A percentile compares a stretch with the other conserved stretches of the same genome.
These are phyloP conservation scores for Santalum album DNA, from an alignment of 164 flowering plant species.

Conservation along the genomic window DNA sequence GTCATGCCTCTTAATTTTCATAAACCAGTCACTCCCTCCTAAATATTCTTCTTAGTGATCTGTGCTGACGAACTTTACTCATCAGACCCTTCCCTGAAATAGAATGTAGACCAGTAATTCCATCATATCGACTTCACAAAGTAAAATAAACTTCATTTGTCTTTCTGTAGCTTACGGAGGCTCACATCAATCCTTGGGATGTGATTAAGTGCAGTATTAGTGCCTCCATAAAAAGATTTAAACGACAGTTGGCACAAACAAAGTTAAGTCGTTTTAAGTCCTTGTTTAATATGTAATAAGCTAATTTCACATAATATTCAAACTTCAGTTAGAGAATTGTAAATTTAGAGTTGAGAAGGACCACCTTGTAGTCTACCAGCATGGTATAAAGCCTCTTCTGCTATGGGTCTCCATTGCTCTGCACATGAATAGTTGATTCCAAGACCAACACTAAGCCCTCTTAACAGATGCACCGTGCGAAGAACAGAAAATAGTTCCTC, in stretches of 20 bases:
- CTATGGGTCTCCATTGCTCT: slow-evolving; percentile 89
- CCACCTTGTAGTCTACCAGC: slow-evolving; percentile 70
- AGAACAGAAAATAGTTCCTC: slow-evolving; percentile 92
- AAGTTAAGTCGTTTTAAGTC: too few species aligned
- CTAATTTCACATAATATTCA: background rate
- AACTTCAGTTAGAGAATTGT: background rate
- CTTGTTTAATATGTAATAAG: too few species aligned
- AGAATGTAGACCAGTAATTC: background rate
- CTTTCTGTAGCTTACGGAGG: too few species aligned
- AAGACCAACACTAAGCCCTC: slow-evolving; percentile 92
- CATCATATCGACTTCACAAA: too few species aligned
- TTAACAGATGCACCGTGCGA: slow-evolving; percentile 73
- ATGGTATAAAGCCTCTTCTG: slow-evolving; percentile 65
- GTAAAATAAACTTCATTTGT: too few species aligned
- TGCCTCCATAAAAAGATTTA: too few species aligned
- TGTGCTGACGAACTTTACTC: slow-evolving; percentile 16
- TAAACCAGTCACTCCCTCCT: slow-evolving; percentile 15
- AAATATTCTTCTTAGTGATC: slow-evolving; percentile 25
- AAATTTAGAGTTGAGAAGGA: slow-evolving; percentile 2
- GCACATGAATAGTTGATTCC: slow-evolving; percentile 88
- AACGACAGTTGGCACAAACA: too few species aligned
- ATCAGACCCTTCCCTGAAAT: slow-evolving; percentile 33
- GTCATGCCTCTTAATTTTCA: background rate
- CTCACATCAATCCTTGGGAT: too few species aligned
- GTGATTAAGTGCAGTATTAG: too few species aligned